Base-by-base conservation (phyloP, 371 early-diverging fungal species). In the Mortierella sp. region DNA sequence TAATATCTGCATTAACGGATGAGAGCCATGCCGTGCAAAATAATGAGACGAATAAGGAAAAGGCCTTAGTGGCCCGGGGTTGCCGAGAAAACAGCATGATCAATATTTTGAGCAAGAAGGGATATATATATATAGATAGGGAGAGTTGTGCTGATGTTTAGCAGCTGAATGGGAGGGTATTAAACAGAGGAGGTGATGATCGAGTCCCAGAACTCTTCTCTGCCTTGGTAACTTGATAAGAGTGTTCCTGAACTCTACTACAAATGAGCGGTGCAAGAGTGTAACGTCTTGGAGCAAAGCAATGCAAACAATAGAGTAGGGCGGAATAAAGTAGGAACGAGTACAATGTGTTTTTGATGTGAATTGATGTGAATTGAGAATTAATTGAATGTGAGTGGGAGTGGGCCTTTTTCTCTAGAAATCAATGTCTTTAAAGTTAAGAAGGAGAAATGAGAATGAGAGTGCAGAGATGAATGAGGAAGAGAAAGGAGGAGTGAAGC, bases 1-100 rank as follows among this genome's bases (percentile, higher is more conserved):
- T 22, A 28, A 74, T 60, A 22, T 28, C 23, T 31, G 64, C 75
- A 2, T 60, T 35, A 8, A 45, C 64, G 2, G 23, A n/a, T 17
- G 58, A 26, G 49, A 62, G 53, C 54, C 35, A 61, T 53, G 61
- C 22, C 37, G 58, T 8, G 35, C 58, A 26, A 15, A 42, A 57
- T 28, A 40, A 22, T 1, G 28, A 13, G 19, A 34, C 67, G 2
- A 67, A 17, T 13, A n/a, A 31, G n/a, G 35, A 15, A 10, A 59
- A 1, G 22, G 66, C 22, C 2, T 23, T 61, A 26, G 60, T 31
- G 61, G 19, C 61, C 19, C 49, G 28, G 26, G 53, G 26, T 7
- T 53, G 8, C 28, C 53, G 31, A 45, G 57, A 53, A 26, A 10
- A 53, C 7, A 28, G 53, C 28, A 53, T 53, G 53, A 37, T 37